Conservation (phyloP, 176 grass and related monocot species). For the Paspalum notatum region DNA sequence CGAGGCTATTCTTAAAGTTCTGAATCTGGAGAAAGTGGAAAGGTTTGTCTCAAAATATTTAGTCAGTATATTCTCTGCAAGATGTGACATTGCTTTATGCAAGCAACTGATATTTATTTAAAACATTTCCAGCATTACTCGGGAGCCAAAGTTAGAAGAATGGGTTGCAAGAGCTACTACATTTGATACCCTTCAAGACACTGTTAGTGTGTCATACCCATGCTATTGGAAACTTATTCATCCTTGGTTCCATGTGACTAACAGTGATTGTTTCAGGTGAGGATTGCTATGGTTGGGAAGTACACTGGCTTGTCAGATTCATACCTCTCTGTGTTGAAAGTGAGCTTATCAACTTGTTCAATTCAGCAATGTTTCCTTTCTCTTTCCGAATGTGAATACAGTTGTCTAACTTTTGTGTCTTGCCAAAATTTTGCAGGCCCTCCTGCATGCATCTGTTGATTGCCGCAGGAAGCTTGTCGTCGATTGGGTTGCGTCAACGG, state of each 20-base stretch:
- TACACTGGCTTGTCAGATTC: constrained; percentile 81
- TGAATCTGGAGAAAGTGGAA: constrained; percentile 73
- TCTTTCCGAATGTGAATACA: neutral
- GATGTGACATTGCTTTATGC: neutral
- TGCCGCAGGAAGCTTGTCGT: constrained; percentile 77
- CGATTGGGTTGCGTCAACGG: constrained; percentile 73
- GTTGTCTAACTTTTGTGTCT: constrained; percentile 14
- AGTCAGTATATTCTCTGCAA: constrained; percentile 24
- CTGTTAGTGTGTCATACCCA: constrained; percentile 43
- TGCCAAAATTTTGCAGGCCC: constrained; percentile 48
- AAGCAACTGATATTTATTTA: constrained; percentile 3
- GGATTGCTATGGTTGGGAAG: constrained; percentile 77
- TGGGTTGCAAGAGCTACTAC: constrained; percentile 61
- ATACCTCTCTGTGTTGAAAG: constrained; percentile 75
- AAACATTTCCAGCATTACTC: constrained; percentile 39
- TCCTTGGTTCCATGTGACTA: constrained; percentile 33
- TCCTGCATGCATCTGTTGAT: constrained; percentile 79
- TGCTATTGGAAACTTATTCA: neutral
- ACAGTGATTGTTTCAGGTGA: constrained; percentile 52
- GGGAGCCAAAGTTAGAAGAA: constrained; percentile 62
- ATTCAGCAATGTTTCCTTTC: neutral
- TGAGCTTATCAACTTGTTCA: constrained; percentile 22
- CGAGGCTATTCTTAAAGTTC: constrained; percentile 74
- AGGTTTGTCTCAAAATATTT: constrained; percentile 51
- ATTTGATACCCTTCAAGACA: constrained; percentile 64